A percentile compares a stretch with the other conserved stretches of the same genome.
phyloP scores from a whole-genome alignment of 306 rosid species.

The Trifolium dubium region DNA sequence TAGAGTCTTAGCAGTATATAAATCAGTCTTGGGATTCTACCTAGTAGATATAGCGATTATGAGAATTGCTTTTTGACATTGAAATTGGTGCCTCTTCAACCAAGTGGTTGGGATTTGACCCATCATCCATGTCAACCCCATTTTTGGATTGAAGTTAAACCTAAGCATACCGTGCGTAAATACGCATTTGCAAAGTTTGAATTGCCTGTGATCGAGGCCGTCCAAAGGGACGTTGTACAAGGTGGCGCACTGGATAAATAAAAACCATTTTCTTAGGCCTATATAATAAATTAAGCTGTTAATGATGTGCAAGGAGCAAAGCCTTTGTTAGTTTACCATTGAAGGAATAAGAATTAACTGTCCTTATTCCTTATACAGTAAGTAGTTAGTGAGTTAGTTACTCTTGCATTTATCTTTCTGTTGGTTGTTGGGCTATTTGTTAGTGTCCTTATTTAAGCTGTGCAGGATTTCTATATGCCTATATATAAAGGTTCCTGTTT shows the following conservation, averaged over 20 bases:
- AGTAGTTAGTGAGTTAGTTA: background rate
- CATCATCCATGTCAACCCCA: too few relatives aligned
- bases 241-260: background rate
- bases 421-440: background rate
- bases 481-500: background rate
- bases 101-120: slow-evolving; percentile 17
- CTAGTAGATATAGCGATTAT: slow-evolving; percentile 12
- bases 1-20: background rate
- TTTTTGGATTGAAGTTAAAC: too few relatives aligned
- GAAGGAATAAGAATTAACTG: too few relatives aligned
- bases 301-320: too few relatives aligned
- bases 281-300: background rate
- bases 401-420: background rate
- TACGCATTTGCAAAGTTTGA: background rate
- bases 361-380: background rate
- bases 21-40: slow-evolving; percentile 1
- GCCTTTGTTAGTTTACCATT: too few relatives aligned
- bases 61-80: slow-evolving; percentile 6
- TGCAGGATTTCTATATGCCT: background rate
- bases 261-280: background rate
- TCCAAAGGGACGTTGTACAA: background rate
- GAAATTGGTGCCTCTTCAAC: slow-evolving; percentile 11
- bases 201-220: background rate
- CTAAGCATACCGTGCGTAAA: background rate
- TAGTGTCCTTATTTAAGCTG: background rate